A percentile compares a stretch with the other conserved stretches of the same genome.
These are phyloP conservation scores for Magnaporthiopsis incrustans DNA, from an alignment of 2,329 filamentous ascomycete species.

Conservation along the genomic window DNA sequence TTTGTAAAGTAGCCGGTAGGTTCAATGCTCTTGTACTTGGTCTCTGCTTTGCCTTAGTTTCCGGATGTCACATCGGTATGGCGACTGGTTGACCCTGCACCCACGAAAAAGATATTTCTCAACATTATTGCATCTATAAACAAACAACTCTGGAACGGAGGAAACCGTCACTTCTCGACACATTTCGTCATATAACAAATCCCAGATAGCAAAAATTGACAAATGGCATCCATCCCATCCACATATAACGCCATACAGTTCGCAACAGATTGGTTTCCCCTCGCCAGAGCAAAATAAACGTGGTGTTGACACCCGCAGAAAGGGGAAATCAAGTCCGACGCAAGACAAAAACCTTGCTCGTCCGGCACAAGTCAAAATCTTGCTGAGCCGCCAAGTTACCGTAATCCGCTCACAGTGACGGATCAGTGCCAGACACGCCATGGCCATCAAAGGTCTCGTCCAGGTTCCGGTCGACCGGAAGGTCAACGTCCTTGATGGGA, in stretches of 20 bases:
- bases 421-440: constrained; percentile 41
- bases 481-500: constrained; percentile 70
- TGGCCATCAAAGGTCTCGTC: constrained; percentile 37
- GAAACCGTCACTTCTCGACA: not conserved
- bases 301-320: not conserved
- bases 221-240: not conserved
- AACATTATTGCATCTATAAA: not conserved
- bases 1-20: too few species aligned
- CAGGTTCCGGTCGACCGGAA: constrained; percentile 52
- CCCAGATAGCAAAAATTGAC: not conserved
- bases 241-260: not conserved
- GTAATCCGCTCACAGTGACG: constrained; percentile 25
- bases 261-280: not conserved
- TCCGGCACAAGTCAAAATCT: not conserved
- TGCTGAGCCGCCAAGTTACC: too few species aligned
- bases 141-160: not conserved
- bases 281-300: not conserved
- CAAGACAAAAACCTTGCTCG: not conserved
- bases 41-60: too few species aligned
- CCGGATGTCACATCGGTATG: too few species aligned
- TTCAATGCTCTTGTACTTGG: too few species aligned
- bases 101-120: too few species aligned
- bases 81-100: too few species aligned
- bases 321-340: not conserved
- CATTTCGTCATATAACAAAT: not conserved